Evolutionary conservation across 163 green algal species (phyloP), one percentile per base, ranked within the genome.

Genomic region (Chlamydomonas reinhardtii): DNA sequence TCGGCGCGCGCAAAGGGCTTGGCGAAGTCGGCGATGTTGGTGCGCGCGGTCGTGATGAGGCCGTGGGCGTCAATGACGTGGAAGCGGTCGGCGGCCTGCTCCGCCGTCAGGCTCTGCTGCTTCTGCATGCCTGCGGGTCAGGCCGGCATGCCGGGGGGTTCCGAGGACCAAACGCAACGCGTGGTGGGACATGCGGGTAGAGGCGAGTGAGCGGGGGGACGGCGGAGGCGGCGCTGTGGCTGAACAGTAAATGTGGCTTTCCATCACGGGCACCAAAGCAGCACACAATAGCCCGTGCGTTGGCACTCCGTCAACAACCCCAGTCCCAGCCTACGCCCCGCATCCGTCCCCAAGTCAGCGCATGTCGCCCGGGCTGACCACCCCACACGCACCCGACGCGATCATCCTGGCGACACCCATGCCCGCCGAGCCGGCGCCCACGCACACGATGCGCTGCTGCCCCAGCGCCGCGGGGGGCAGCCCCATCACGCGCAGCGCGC

Each of bases 381-480:
- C 6, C 11, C 12, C 48, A 1, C 48, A 56, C 48, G 48, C 73
- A 94, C 89, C 92, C 83, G 84, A 81, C 2, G 93, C 92, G 14
- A 98, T 95, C 94, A 98, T 97, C 31, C 48, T 43, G 27, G 94
- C 90, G 15, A 99, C 97, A 25, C 97, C 97, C 91, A 98, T 96
- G 71, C 96, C 97, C 0, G 97, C 96, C 48, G 85, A 95, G 9
- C 97, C 97, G 0, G 97, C 97, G 3, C 97, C 97, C 48, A 96
- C 86, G 59, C 97, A 95, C 56, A 98, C 91, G 27, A 99, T 83
- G 43, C 90, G 87, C 91, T 98, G 93, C 59, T 97, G 52, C 29
- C 77, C 83, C 73, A 98, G 78, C 29, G 88, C 94, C 2, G 83
- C 78, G 8, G 83, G 29, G 0, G 89, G 83, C 64, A 92, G 89